Conservation (phyloP, 1,284 basidiomycete species). For the Austroboletus novae-zelandiae region DNA sequence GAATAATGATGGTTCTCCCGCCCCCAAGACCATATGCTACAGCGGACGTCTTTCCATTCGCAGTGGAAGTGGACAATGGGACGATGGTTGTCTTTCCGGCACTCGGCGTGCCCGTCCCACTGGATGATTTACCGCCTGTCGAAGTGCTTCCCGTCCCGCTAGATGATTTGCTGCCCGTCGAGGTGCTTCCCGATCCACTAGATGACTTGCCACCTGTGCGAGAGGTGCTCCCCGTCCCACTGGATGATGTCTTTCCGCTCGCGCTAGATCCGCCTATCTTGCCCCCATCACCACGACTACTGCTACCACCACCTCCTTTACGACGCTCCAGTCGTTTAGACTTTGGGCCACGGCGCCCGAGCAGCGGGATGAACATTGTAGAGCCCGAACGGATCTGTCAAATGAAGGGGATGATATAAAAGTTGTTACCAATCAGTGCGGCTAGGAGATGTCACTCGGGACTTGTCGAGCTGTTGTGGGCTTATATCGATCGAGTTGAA, state of each 20-base stretch:
- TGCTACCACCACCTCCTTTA: constrained; percentile 30
- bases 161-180: too few relatives aligned
- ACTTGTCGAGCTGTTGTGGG: too few relatives aligned
- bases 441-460: too few relatives aligned
- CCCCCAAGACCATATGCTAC: constrained; percentile 40
- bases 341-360: constrained; percentile 15
- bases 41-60: constrained; percentile 25
- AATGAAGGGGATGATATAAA: too few relatives aligned
- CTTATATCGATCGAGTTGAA: too few relatives aligned
- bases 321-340: constrained; percentile 16
- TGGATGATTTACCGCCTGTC: constrained; percentile 15
- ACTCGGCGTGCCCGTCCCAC: constrained; percentile 17
- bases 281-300: constrained; percentile 17
- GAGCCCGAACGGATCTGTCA: too few relatives aligned
- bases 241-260: background rate
- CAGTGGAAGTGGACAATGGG: constrained; percentile 29
- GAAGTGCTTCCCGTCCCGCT: background rate
- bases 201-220: too few relatives aligned
- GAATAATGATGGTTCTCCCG: constrained; percentile 34
- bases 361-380: constrained; percentile 35
- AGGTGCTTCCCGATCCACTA: too few relatives aligned
- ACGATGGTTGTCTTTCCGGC: constrained; percentile 20
- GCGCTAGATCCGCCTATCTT: constrained; percentile 16
- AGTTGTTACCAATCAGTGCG: too few relatives aligned
- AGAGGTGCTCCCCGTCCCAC: background rate